Evolutionary conservation across 345 rosid genomes (phyloP).

Genomic region (Pistacia integerrima): DNA sequence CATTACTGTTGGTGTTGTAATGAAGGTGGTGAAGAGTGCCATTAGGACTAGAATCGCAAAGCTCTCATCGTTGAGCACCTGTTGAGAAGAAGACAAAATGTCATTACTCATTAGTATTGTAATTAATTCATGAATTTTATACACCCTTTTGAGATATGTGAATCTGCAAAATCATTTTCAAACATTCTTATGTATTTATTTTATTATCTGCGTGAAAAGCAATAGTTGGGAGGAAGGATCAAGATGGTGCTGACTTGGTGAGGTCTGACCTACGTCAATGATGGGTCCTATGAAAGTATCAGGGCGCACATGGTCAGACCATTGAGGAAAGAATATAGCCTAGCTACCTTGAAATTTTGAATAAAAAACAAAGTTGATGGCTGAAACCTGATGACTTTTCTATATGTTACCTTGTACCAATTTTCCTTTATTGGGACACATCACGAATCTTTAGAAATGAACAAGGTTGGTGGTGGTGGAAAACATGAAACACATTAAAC

Average conservation of each 20-base stretch:
- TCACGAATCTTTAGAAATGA: not conserved
- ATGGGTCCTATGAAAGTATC: not conserved
- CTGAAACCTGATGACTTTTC: not conserved
- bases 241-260: too few species aligned
- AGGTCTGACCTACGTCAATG: not conserved
- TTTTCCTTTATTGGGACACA: not conserved
- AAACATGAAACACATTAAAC: not conserved
- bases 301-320: too few species aligned
- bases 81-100: not conserved
- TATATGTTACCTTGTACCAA: not conserved
- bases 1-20: constrained; percentile 77
- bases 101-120: not conserved
- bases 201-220: too few species aligned
- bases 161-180: too few species aligned
- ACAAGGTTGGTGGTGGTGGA: not conserved
- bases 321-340: too few species aligned
- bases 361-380: not conserved
- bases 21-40: constrained; percentile 89
- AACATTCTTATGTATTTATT: too few species aligned
- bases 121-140: too few species aligned
- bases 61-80: constrained; percentile 82
- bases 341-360: too few species aligned
- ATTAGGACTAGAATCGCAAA: constrained; percentile 80
- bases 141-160: too few species aligned
- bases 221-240: too few species aligned